phyloP scores from a whole-genome alignment of 2,329 filamentous ascomycete species.

The Sporothrix brunneoviolacea region DNA sequence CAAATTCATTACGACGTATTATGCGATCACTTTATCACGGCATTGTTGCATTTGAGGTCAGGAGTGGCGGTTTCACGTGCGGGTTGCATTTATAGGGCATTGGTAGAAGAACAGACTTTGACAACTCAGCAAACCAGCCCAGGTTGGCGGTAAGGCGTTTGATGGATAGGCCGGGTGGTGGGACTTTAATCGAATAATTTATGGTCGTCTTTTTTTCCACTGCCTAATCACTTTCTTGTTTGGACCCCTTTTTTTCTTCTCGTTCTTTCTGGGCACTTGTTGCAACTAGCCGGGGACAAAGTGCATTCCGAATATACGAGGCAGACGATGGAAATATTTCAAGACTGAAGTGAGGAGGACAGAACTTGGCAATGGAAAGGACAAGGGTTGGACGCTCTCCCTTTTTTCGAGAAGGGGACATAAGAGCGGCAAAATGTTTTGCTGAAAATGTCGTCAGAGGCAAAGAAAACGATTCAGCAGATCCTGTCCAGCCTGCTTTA shows the following conservation, averaged over 20 bases:
- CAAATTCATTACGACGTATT: not conserved
- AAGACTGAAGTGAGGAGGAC: not conserved
- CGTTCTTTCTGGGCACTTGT: too few species aligned
- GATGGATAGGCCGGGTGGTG: not conserved
- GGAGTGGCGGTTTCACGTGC: not conserved
- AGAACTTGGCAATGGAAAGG: not conserved
- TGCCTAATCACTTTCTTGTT: not conserved
- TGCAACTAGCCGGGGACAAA: too few species aligned
- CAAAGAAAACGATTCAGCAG: too few species aligned
- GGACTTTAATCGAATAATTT: not conserved
- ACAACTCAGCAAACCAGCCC: not conserved
- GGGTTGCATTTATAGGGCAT: not conserved
- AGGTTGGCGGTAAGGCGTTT: constrained; percentile 11
- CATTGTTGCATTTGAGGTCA: constrained; percentile 8
- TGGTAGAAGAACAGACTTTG: constrained; percentile 4
- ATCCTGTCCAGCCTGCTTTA: too few species aligned
- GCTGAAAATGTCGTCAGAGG: too few species aligned
- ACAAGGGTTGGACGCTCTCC: too few species aligned
- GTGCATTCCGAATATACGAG: too few species aligned
- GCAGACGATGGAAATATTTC: too few species aligned
- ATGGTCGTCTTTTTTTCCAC: not conserved
- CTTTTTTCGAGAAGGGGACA: too few species aligned
- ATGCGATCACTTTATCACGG: not conserved
- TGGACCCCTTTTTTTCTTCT: not conserved
- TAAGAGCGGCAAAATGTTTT: too few species aligned